Conservation (phyloP, 225 moss, liverwort and hornwort genomes). For the Rhytidiadelphus loreus region DNA sequence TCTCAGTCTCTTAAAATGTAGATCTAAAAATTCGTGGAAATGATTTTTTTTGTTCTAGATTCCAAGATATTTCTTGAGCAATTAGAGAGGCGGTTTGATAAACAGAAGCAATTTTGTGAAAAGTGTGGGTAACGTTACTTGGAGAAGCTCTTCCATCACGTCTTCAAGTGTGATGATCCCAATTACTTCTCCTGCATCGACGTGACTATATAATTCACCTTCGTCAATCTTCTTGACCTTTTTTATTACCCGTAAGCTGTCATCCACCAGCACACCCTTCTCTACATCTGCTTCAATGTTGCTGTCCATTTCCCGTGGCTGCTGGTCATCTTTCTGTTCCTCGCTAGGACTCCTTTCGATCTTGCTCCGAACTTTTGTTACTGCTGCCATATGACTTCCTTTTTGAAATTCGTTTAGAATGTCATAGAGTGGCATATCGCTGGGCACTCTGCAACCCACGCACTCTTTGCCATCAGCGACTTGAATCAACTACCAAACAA, state of each 20-base stretch:
- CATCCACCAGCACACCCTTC: conserved; percentile 14
- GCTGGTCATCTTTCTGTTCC: conserved; percentile 15
- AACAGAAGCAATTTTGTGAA: neutral
- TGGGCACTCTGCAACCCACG: conserved; percentile 26
- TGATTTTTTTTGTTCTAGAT: too few species aligned
- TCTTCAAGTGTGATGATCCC: conserved; percentile 97
- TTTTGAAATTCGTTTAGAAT: conserved; percentile 96
- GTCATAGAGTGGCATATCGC: conserved; percentile 85
- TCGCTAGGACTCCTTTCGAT: conserved; percentile 27
- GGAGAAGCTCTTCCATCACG: conserved; percentile 94
- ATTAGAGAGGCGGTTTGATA: neutral
- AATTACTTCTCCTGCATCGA: conserved; percentile 70
- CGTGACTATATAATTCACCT: conserved; percentile 35
- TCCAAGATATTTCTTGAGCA: neutral
- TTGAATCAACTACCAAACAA: neutral
- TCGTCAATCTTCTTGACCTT: conserved; percentile 11
- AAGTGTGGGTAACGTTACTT: conserved; percentile 55
- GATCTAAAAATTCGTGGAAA: neutral
- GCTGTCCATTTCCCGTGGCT: conserved; percentile 8
- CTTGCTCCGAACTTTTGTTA: conserved; percentile 67
- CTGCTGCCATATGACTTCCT: conserved; percentile 96
- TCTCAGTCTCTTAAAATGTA: neutral
- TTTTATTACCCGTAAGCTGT: neutral
- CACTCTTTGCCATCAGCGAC: neutral
- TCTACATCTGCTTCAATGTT: conserved; percentile 21